Conservation (phyloP, 345 rosid genomes). For the Sonneratia alba region DNA sequence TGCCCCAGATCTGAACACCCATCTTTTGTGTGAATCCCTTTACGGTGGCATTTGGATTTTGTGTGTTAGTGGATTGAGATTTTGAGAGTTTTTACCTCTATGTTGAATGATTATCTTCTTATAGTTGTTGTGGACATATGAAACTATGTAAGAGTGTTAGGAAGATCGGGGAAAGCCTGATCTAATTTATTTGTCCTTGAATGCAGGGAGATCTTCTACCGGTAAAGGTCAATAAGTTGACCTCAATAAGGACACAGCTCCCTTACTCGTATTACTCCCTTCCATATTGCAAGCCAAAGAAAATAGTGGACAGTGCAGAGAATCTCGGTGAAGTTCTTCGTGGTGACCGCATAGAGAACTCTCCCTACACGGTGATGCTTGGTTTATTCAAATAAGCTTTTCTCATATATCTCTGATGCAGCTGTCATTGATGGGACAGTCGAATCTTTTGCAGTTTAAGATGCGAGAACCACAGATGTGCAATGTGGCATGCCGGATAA, state of each 20-base stretch:
- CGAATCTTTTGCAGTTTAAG: slow-evolving; percentile 49
- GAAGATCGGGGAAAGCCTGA: not conserved
- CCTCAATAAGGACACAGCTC: slow-evolving; percentile 83
- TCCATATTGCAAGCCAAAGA: slow-evolving; percentile 53
- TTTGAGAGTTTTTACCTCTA: not conserved
- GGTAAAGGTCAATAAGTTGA: slow-evolving; percentile 90
- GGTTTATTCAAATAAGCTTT: not conserved
- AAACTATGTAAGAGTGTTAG: not conserved
- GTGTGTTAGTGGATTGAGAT: not conserved
- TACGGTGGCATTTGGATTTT: not conserved
- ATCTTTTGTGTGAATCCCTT: not conserved
- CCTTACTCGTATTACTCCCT: slow-evolving; percentile 80
- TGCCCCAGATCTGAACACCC: not conserved
- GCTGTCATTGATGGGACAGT: slow-evolving; percentile 12
- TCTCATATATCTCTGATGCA: not conserved
- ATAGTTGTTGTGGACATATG: not conserved
- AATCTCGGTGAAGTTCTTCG: slow-evolving; percentile 98
- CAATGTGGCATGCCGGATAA: slow-evolving; percentile 39
- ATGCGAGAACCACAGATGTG: slow-evolving; percentile 92
- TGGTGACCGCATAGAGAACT: slow-evolving; percentile 89
- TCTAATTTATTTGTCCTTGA: not conserved
- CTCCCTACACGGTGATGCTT: slow-evolving; percentile 60
- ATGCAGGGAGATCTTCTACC: slow-evolving; percentile 62
- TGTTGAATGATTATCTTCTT: not conserved
- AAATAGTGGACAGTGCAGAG: slow-evolving; percentile 88